Evolutionary conservation across 1,284 basidiomycete species (phyloP).

Genomic region (Apiotrichum akiyoshidainum): DNA sequence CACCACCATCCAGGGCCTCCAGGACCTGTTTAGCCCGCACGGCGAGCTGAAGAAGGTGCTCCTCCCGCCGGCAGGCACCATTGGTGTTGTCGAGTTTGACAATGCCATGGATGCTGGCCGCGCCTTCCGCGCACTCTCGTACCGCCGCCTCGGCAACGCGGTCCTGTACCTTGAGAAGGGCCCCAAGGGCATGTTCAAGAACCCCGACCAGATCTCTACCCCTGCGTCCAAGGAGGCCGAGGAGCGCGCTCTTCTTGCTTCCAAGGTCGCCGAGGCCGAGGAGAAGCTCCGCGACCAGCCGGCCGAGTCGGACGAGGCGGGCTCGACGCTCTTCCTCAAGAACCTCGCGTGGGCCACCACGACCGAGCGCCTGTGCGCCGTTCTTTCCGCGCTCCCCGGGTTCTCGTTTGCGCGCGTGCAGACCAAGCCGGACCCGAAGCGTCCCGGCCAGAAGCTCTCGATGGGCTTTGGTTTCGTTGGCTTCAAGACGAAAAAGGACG

Average conservation of each 20-base stretch:
- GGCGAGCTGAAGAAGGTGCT: conserved; percentile 74
- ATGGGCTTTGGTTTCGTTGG: conserved; percentile 98
- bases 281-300: conserved; percentile 44
- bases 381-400: conserved; percentile 73
- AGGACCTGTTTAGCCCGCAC: conserved; percentile 72
- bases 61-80: conserved; percentile 87
- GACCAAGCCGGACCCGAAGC: conserved; percentile 82
- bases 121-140: conserved; percentile 79
- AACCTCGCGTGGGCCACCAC: conserved; percentile 91
- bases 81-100: conserved; percentile 86
- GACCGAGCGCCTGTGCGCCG: conserved; percentile 63
- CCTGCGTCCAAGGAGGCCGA: conserved; percentile 44
- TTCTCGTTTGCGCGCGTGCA: conserved; percentile 88
- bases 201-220: conserved; percentile 19
- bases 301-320: conserved; percentile 58
- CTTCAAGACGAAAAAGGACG: conserved; percentile 72
- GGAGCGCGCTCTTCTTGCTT: conserved; percentile 47
- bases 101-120: conserved; percentile 66
- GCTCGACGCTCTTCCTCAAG: conserved; percentile 89
- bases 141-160: conserved; percentile 81
- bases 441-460: conserved; percentile 62
- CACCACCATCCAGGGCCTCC: conserved; percentile 70
- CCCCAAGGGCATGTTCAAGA: conserved; percentile 71
- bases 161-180: conserved; percentile 92
- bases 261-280: conserved; percentile 30